These are phyloP conservation scores for Saraca asoca DNA, from an alignment of 331 rosid genomes.

Conservation along the genomic window DNA sequence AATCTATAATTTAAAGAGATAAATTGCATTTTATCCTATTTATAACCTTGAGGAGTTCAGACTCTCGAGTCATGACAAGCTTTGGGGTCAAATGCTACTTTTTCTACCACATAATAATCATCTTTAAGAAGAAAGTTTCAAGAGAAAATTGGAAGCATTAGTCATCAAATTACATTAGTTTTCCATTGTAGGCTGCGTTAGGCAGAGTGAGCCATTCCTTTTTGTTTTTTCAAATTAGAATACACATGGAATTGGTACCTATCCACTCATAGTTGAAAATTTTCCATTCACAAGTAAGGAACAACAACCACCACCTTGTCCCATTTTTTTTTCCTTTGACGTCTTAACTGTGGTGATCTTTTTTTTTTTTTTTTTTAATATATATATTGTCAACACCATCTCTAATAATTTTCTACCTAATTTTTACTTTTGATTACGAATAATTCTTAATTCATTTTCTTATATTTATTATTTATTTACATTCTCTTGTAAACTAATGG, in stretches of 20 bases:
- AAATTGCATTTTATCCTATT: no score
- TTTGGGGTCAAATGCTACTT: no score
- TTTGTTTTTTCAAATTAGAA: background rate
- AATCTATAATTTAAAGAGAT: no score
- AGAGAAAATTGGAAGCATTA: background rate
- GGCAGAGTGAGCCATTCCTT: background rate
- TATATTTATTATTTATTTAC: no score
- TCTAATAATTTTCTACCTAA: no score
- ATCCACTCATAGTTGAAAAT: conserved; percentile 11
- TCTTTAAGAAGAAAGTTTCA: background rate
- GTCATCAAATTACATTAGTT: background rate
- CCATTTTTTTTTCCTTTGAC: background rate
- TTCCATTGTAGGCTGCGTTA: conserved; percentile 11
- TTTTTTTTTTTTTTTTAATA: no score
- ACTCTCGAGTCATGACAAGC: no score
- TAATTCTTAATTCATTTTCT: no score
- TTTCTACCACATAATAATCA: background rate
- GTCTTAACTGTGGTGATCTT: background rate
- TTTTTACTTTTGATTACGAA: no score
- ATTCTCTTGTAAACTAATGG: no score
- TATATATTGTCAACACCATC: no score
- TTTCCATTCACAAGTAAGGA: background rate
- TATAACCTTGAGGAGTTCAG: no score
- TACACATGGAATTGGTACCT: conserved; percentile 8
- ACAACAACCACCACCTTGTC: background rate